phyloP scores from a whole-genome alignment of 495 filamentous ascomycete genomes.

The Clohesyomyces aquaticus region DNA sequence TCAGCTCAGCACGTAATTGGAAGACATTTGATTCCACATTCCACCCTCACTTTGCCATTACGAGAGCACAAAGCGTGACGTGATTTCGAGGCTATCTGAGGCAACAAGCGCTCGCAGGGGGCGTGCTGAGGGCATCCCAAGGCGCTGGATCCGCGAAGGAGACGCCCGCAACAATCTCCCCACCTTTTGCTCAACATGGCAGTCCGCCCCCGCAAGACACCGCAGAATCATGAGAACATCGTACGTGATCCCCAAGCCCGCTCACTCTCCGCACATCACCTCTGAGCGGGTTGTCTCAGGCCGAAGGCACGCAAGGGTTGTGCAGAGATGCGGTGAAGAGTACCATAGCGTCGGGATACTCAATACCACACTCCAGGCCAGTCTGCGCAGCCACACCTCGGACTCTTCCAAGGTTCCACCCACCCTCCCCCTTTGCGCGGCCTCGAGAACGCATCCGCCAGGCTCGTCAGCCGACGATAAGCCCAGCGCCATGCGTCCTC shows the following conservation, averaged over 20 bases:
- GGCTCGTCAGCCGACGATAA: constrained; percentile 27
- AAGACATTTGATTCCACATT: constrained; percentile 12
- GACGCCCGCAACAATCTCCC: constrained; percentile 18
- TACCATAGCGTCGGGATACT: constrained; percentile 15
- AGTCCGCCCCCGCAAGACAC: constrained; percentile 10
- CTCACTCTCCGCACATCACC: constrained; percentile 29
- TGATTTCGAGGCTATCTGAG: constrained; percentile 32
- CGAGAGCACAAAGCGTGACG: constrained; percentile 35
- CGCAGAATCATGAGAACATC: constrained; percentile 36
- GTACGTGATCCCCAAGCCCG: constrained; percentile 23
- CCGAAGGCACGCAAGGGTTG: constrained; percentile 28
- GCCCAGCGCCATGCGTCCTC: constrained; percentile 21
- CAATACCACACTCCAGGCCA: constrained; percentile 7
- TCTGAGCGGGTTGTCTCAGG: constrained; percentile 32
- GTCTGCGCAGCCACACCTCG: constrained; percentile 28
- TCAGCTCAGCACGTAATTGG: constrained; percentile 34
- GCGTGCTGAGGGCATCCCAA: constrained; percentile 22
- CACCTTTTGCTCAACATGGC: constrained; percentile 4
- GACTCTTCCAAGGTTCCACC: not conserved
- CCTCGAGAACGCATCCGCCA: not conserved
- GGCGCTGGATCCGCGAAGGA: constrained; percentile 3
- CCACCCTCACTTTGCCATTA: constrained; percentile 28
- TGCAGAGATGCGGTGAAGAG: constrained; percentile 30
- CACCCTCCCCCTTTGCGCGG: not conserved
- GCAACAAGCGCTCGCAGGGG: constrained; percentile 12